Percentiles rank a stretch among this genome's conserved stretches.
Conservation (phyloP, 2,329 filamentous ascomycete genomes). For the Iodosphaeria phyllophila region DNA sequence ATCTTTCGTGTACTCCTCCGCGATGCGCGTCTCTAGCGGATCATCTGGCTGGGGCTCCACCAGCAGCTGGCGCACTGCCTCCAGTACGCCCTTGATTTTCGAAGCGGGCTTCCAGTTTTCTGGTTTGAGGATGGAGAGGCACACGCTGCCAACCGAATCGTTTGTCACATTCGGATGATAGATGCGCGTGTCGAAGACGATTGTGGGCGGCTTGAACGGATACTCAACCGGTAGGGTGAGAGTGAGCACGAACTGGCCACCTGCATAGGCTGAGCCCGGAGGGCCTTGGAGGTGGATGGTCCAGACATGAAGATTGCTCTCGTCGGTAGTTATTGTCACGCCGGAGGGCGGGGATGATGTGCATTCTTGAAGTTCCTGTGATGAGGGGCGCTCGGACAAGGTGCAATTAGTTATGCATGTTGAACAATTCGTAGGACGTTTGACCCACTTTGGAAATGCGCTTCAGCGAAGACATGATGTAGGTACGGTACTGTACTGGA, state of each 20-base stretch:
- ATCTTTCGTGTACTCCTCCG: slow-evolving; percentile 62
- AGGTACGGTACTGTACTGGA: too few species aligned
- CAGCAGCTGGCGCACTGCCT: slow-evolving; percentile 57
- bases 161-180: slow-evolving; percentile 93
- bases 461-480: slow-evolving; percentile 13
- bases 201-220: slow-evolving; percentile 71
- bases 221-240: slow-evolving; percentile 63
- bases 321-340: slow-evolving; percentile 23
- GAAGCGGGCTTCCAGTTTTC: slow-evolving; percentile 88
- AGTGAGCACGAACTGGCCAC: slow-evolving; percentile 55
- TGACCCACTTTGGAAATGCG: slow-evolving; percentile 12
- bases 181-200: slow-evolving; percentile 74
- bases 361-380: slow-evolving; percentile 35
- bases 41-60: slow-evolving; percentile 75
- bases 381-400: background rate
- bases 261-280: slow-evolving; percentile 27
- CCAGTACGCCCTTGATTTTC: slow-evolving; percentile 56
- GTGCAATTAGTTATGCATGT: slow-evolving; percentile 1
- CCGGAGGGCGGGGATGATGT: slow-evolving; percentile 24
- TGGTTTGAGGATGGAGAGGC: slow-evolving; percentile 62
- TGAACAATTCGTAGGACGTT: background rate
- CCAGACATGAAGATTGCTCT: slow-evolving; percentile 32
- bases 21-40: slow-evolving; percentile 71
- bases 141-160: slow-evolving; percentile 71
- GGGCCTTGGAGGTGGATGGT: slow-evolving; percentile 28